These are phyloP conservation scores for Mucor velutinosus DNA, from an alignment of 371 early-diverging fungal species.

Conservation along the genomic window DNA sequence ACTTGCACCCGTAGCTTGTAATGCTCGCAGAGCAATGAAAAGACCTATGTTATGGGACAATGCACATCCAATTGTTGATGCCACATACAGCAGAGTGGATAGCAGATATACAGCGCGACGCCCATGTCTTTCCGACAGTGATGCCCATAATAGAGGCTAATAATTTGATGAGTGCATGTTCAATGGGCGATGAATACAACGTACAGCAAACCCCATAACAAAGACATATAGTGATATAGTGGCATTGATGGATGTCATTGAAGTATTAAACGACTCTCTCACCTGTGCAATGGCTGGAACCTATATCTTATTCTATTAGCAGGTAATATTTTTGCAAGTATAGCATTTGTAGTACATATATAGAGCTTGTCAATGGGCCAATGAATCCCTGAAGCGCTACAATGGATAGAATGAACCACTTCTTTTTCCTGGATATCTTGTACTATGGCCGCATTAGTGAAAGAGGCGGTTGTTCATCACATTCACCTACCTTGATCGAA, in stretches of 20 bases:
- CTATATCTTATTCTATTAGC: conserved; percentile 6
- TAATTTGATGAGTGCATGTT: background rate
- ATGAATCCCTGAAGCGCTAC: conserved; percentile 51
- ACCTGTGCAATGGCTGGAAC: conserved; percentile 51
- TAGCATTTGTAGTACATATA: conserved; percentile 31
- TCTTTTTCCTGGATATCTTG: conserved; percentile 16
- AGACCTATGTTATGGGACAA: conserved; percentile 53
- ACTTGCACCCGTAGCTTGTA: conserved; percentile 75
- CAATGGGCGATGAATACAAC: background rate
- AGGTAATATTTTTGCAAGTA: background rate
- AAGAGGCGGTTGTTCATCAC: background rate
- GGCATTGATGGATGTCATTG: conserved; percentile 40
- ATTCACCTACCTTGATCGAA: conserved; percentile 7
- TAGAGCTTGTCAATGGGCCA: conserved; percentile 52
- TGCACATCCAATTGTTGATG: conserved; percentile 68
- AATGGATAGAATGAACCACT: conserved; percentile 45
- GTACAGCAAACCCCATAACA: conserved; percentile 46
- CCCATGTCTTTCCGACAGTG: conserved; percentile 67
- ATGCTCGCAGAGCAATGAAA: conserved; percentile 62
- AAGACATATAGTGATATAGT: conserved; percentile 51
- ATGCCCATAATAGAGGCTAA: conserved; percentile 71
- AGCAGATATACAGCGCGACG: conserved; percentile 66
- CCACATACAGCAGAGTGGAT: conserved; percentile 58
- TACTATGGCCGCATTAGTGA: background rate
- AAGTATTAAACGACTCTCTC: conserved; percentile 27